Evolutionary conservation across 2,329 filamentous ascomycete species (phyloP).

Genomic region (Fusarium sp.): DNA sequence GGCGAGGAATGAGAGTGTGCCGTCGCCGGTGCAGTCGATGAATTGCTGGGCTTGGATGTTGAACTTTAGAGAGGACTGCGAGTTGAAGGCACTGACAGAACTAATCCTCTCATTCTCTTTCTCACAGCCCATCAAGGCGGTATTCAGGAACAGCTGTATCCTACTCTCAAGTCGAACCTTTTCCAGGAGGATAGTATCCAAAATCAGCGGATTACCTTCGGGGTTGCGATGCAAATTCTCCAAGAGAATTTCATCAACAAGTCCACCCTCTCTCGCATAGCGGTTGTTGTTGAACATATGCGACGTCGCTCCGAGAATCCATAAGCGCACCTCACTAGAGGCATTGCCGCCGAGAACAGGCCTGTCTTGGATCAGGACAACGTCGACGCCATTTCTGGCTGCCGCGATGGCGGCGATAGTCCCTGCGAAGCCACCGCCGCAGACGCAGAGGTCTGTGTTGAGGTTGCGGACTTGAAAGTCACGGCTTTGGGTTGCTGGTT

Average conservation of each 20-base stretch:
- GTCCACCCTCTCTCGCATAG: constrained; percentile 25
- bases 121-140: not conserved
- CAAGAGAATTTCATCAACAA: constrained; percentile 24
- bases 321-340: constrained; percentile 19
- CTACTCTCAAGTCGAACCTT: constrained; percentile 14
- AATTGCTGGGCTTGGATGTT: constrained; percentile 17
- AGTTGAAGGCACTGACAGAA: constrained; percentile 16
- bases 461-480: constrained; percentile 17
- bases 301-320: constrained; percentile 26
- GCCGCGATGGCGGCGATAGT: constrained; percentile 16
- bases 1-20: constrained; percentile 20
- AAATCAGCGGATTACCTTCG: constrained; percentile 20
- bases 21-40: constrained; percentile 26
- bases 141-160: constrained; percentile 11
- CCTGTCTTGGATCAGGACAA: constrained; percentile 18
- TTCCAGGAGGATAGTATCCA: constrained; percentile 11
- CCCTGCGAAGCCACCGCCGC: constrained; percentile 18
- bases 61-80: constrained; percentile 9
- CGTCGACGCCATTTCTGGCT: constrained; percentile 18
- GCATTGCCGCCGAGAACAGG: constrained; percentile 24
- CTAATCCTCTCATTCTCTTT: not conserved
- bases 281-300: constrained; percentile 28
- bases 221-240: constrained; percentile 20
- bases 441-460: constrained; percentile 12
- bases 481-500: constrained; percentile 18